These are phyloP conservation scores for Xylaria sp. DNA, from an alignment of 2,329 filamentous ascomycete genomes.

Conservation along the genomic window DNA sequence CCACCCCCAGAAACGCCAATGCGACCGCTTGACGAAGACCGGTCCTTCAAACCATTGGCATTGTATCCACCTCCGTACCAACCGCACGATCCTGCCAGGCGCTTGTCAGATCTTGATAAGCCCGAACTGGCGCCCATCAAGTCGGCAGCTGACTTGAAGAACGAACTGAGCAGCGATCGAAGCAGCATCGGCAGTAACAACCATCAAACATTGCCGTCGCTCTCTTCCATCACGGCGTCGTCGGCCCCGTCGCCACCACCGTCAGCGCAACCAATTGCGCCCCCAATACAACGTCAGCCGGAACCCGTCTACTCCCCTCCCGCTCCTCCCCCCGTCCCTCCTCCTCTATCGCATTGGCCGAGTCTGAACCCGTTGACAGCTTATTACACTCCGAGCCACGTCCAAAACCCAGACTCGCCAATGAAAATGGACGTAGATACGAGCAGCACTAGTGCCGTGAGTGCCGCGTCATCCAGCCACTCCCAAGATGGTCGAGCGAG, in stretches of 20 bases:
- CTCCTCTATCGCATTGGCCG: conserved; percentile 40
- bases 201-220: conserved; percentile 37
- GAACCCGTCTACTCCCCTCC: conserved; percentile 28
- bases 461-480: conserved; percentile 43
- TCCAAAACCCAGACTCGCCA: conserved; percentile 41
- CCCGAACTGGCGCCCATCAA: conserved; percentile 43
- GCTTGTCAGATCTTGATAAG: conserved; percentile 33
- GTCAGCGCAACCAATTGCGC: conserved; percentile 7
- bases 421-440: conserved; percentile 46
- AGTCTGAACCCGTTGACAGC: conserved; percentile 45
- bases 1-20: conserved; percentile 16
- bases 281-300: conserved; percentile 24
- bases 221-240: conserved; percentile 37
- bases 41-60: conserved; percentile 30
- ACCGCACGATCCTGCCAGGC: conserved; percentile 32
- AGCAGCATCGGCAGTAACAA: conserved; percentile 13
- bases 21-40: conserved; percentile 27
- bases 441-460: conserved; percentile 37
- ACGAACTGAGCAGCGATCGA: conserved; percentile 17
- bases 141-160: conserved; percentile 24
- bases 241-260: conserved; percentile 24
- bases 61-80: conserved; percentile 37
- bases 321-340: conserved; percentile 23
- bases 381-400: conserved; percentile 44
- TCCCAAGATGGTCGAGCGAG: conserved; percentile 41